These are phyloP conservation scores for Venturia effusa DNA, from an alignment of 2,329 filamentous ascomycete genomes.

Conservation along the genomic window DNA sequence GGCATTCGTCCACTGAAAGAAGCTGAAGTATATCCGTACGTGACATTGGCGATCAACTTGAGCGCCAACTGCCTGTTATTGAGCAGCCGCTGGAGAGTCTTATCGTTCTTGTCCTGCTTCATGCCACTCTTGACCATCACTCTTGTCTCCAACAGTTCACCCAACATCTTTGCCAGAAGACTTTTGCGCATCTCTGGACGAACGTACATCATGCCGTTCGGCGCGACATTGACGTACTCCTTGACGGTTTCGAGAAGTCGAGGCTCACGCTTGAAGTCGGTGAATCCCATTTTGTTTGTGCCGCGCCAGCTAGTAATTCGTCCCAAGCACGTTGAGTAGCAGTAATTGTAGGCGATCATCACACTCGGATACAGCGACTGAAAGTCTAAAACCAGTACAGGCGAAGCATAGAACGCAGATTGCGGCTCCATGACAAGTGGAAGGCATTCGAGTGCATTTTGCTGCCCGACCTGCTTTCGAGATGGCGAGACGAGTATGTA, in stretches of 20 bases:
- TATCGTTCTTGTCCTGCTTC: slow-evolving; percentile 87
- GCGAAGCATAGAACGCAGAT: slow-evolving; percentile 85
- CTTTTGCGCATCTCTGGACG: slow-evolving; percentile 81
- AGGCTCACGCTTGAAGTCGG: slow-evolving; percentile 68
- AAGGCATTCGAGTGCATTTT: slow-evolving; percentile 89
- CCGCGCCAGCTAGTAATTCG: slow-evolving; percentile 82
- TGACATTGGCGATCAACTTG: slow-evolving; percentile 97
- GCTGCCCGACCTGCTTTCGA: slow-evolving; percentile 80
- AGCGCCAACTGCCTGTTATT: slow-evolving; percentile 91
- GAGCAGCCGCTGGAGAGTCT: slow-evolving; percentile 69
- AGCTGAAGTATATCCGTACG: slow-evolving; percentile 94
- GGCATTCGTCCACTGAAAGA: slow-evolving; percentile 97
- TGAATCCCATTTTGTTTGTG: slow-evolving; percentile 87
- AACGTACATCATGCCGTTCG: slow-evolving; percentile 93
- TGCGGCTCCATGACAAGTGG: slow-evolving; percentile 97
- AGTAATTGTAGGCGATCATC: slow-evolving; percentile 99
- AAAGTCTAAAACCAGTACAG: slow-evolving; percentile 85
- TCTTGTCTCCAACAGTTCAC: slow-evolving; percentile 87
- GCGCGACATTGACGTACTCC: slow-evolving; percentile 81
- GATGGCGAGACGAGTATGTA: slow-evolving; percentile 84
- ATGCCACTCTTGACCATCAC: slow-evolving; percentile 98
- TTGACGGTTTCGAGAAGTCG: slow-evolving; percentile 67
- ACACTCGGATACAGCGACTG: slow-evolving; percentile 93
- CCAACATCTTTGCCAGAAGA: slow-evolving; percentile 88
- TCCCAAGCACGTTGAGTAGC: slow-evolving; percentile 92